Evolutionary conservation across 495 filamentous ascomycete species (phyloP).

Genomic region (Penicillium samsonianum): DNA sequence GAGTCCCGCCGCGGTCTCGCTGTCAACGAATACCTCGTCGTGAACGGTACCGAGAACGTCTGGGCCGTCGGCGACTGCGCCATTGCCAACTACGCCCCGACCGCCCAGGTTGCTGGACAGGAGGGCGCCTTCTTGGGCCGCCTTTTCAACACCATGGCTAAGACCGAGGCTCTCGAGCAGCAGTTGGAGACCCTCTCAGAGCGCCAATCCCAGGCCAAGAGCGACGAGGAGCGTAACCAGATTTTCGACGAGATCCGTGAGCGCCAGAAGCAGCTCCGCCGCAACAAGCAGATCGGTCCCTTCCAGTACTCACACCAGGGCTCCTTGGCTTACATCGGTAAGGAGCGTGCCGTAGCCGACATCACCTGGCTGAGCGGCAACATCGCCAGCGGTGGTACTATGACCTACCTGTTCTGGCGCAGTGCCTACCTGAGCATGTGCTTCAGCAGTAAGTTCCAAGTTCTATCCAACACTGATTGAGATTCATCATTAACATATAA

Average conservation of each 20-base stretch:
- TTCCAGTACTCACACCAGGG: conserved; percentile 99
- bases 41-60: conserved; percentile 93
- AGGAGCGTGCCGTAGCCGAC: conserved; percentile 96
- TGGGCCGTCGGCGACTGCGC: conserved; percentile 93
- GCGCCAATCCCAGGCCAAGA: conserved; percentile 63
- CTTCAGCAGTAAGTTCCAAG: conserved; percentile 80
- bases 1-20: conserved; percentile 91
- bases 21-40: conserved; percentile 98
- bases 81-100: conserved; percentile 94
- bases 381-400: conserved; percentile 77
- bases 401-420: conserved; percentile 93
- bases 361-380: conserved; percentile 98
- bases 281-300: conserved; percentile 90
- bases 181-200: conserved; percentile 65
- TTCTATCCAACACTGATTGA: not conserved
- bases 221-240: conserved; percentile 54
- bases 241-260: conserved; percentile 73
- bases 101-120: conserved; percentile 93
- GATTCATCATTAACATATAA: conserved; percentile 19
- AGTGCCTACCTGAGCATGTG: conserved; percentile 99
- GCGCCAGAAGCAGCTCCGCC: conserved; percentile 78
- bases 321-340: conserved; percentile 94
- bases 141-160: conserved; percentile 97
- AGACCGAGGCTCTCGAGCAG: conserved; percentile 75
- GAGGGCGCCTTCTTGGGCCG: conserved; percentile 94